phyloP scores from a whole-genome alignment of 2,329 filamentous ascomycete species.

The Aaosphaeria arxii region DNA sequence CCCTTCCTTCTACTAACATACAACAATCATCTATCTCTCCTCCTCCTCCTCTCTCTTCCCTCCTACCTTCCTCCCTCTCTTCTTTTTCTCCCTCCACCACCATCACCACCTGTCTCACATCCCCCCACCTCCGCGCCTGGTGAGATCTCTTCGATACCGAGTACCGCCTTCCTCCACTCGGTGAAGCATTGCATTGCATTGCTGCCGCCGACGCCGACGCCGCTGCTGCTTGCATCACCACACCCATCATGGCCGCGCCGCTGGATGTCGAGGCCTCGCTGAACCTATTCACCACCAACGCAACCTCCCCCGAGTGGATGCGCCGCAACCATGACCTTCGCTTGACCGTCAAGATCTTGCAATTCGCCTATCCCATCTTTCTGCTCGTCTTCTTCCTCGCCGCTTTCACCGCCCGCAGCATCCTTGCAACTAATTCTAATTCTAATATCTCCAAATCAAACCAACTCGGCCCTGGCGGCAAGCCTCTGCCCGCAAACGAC shows the following conservation, averaged over 20 bases:
- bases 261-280: background rate
- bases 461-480: slow-evolving; percentile 78
- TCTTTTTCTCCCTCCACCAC: slow-evolving; percentile 8
- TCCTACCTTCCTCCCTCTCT: slow-evolving; percentile 3
- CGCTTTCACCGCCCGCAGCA: slow-evolving; percentile 60
- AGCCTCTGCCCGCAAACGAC: slow-evolving; percentile 71
- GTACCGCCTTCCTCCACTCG: background rate
- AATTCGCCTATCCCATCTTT: slow-evolving; percentile 61
- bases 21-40: background rate
- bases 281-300: slow-evolving; percentile 7
- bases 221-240: background rate
- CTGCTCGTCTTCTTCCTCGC: slow-evolving; percentile 63
- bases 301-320: slow-evolving; percentile 15
- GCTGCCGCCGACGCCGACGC: slow-evolving; percentile 1
- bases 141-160: background rate
- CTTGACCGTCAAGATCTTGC: slow-evolving; percentile 38
- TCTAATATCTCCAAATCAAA: slow-evolving; percentile 45
- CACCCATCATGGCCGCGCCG: slow-evolving; percentile 14
- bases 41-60: slow-evolving; percentile 4
- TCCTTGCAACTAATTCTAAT: slow-evolving; percentile 49
- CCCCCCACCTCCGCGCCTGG: slow-evolving; percentile 3
- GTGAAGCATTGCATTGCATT: no score
- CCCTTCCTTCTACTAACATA: background rate
- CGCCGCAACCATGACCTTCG: slow-evolving; percentile 15
- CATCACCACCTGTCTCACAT: slow-evolving; percentile 5